These are phyloP conservation scores for Mytilinidion resinicola DNA, from an alignment of 495 filamentous ascomycete genomes.

Conservation along the genomic window DNA sequence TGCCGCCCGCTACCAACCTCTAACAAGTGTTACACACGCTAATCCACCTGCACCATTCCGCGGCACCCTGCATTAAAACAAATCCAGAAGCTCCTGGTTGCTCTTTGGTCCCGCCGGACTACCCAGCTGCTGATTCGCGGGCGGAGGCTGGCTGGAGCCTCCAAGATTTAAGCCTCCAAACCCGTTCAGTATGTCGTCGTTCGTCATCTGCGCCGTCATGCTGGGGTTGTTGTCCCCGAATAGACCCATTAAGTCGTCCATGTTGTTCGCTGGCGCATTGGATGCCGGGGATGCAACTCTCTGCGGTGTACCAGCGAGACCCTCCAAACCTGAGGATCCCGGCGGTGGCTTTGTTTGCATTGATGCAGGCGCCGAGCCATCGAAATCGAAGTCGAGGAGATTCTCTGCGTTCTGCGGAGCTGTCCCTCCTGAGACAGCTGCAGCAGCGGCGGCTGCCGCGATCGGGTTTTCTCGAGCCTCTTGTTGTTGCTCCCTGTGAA, in stretches of 20 bases:
- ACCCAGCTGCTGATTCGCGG: slow-evolving; percentile 46
- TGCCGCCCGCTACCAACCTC: no score
- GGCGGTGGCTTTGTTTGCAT: slow-evolving; percentile 62
- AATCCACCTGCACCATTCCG: no score
- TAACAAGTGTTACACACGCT: no score
- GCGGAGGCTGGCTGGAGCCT: slow-evolving; percentile 51
- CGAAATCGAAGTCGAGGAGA: slow-evolving; percentile 95
- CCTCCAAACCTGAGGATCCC: slow-evolving; percentile 63
- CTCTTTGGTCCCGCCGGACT: slow-evolving; percentile 38
- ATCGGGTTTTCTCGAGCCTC: slow-evolving; percentile 91
- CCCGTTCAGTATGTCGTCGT: slow-evolving; percentile 63
- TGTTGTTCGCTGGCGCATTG: slow-evolving; percentile 47
- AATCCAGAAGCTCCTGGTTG: slow-evolving; percentile 82
- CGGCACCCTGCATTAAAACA: slow-evolving; percentile 55
- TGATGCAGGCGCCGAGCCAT: slow-evolving; percentile 85
- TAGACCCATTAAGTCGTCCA: slow-evolving; percentile 88
- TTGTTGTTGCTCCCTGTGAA: slow-evolving; percentile 67
- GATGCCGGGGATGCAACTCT: slow-evolving; percentile 60
- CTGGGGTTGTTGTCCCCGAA: slow-evolving; percentile 50
- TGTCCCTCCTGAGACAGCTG: slow-evolving; percentile 48
- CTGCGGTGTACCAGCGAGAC: slow-evolving; percentile 70
- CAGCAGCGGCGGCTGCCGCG: slow-evolving; percentile 70
- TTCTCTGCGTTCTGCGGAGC: slow-evolving; percentile 81
- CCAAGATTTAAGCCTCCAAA: slow-evolving; percentile 75
- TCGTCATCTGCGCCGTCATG: slow-evolving; percentile 28